Evolutionary conservation across 345 rosid genomes (phyloP), one percentile per base, ranked within the genome.

Genomic region (Alliaria petiolata): DNA sequence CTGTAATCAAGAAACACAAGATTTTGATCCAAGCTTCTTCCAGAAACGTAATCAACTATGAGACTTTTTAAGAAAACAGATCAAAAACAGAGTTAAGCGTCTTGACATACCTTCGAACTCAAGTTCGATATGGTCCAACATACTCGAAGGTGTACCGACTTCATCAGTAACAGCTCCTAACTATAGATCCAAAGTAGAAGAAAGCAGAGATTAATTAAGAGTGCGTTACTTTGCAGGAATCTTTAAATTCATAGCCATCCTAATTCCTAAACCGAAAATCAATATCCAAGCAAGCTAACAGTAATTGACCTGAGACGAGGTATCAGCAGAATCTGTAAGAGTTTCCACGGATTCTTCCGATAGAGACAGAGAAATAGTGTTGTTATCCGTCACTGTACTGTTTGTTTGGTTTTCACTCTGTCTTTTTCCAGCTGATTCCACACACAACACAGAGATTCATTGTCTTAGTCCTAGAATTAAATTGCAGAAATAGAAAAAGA

Each of bases 81-180:
- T 7, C 6, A 45, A 47, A 57, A 39, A 61, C 66, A 73, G 77
- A 62, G 47, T n/a, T 22, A 20, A 52, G 61, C 1, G 4, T 43
- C n/a, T 50, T 17, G 35, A 61, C 43, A 8, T 67, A 47, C 78
- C 78, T 60, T 67, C 17, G 56, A 75, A 75, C 69, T 67, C 78
- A 52, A 35, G 57, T 52, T 75, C 74, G 19, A 61, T 75, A 34
- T 53, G 74, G 74, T 68, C 74, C 74, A 68, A 68, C 74, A 75
- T 68, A 45, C 69, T 75, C 6, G 74, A 11, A 53, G 26, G 3
- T 75, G n/a, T 33, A 51, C 3, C 16, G 22, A 50, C 69, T 75
- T 75, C 74, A 75, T 75, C 79, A 68, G 69, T 75, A 67, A 68
- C 74, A 61, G 69, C 78, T 75, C 74, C 79, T 34, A 53, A 19